phyloP scores from a whole-genome alignment of 2,329 filamentous ascomycete species.

The Epichloe coenophiala region DNA sequence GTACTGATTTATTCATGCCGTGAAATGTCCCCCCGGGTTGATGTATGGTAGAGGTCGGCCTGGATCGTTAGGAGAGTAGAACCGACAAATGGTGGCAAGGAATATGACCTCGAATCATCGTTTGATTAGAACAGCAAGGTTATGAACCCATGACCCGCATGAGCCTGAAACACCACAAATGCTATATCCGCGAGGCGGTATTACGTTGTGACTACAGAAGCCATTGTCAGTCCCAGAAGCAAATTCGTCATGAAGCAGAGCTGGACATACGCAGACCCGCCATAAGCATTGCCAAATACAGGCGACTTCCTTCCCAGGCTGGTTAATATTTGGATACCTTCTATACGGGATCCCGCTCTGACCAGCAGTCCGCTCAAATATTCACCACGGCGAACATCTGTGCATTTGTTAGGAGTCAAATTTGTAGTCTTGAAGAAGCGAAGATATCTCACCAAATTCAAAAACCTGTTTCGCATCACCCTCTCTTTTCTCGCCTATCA shows the following conservation, averaged over 20 bases:
- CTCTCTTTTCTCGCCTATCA: slow-evolving; percentile 74
- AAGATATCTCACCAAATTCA: slow-evolving; percentile 50
- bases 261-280: slow-evolving; percentile 64
- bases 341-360: slow-evolving; percentile 68
- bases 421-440: background rate
- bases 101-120: slow-evolving; percentile 11
- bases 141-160: slow-evolving; percentile 69
- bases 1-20: background rate
- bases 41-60: background rate
- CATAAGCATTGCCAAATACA: slow-evolving; percentile 67
- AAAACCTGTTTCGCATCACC: slow-evolving; percentile 60
- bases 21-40: background rate
- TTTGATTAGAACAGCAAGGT: slow-evolving; percentile 62
- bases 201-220: slow-evolving; percentile 60
- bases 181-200: slow-evolving; percentile 78
- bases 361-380: slow-evolving; percentile 77
- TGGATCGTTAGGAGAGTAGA: background rate
- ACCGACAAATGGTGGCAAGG: background rate
- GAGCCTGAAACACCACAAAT: slow-evolving; percentile 81
- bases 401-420: slow-evolving; percentile 11
- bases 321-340: slow-evolving; percentile 81
- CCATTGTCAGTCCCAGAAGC: background rate
- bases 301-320: slow-evolving; percentile 76
- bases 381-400: slow-evolving; percentile 75
- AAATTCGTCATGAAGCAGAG: background rate